Evolutionary conservation across 2,329 filamentous ascomycete genomes (phyloP).

Genomic region (Epichloe uncinata): DNA sequence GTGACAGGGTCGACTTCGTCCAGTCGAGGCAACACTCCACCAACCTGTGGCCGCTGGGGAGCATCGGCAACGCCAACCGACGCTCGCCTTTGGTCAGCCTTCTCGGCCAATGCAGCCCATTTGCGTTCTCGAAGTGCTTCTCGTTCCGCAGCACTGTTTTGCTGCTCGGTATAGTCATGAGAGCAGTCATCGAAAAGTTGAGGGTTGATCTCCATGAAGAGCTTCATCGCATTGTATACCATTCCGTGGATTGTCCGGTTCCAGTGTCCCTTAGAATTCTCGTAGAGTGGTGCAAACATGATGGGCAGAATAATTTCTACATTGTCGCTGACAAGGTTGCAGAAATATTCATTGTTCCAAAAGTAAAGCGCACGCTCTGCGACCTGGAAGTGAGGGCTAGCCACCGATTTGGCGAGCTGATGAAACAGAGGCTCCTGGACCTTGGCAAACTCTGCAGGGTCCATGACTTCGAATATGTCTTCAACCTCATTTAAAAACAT

Average conservation of each 20-base stretch:
- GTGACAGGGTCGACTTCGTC: slow-evolving; percentile 70
- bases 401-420: slow-evolving; percentile 93
- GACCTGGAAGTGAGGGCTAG: slow-evolving; percentile 97
- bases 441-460: slow-evolving; percentile 95
- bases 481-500: slow-evolving; percentile 99
- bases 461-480: slow-evolving; percentile 99
- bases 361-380: slow-evolving; percentile 96
- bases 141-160: slow-evolving; percentile 79
- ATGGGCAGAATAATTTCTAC: slow-evolving; percentile 97
- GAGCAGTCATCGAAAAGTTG: slow-evolving; percentile 98
- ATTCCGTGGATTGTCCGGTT: slow-evolving; percentile 99
- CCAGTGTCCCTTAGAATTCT: slow-evolving; percentile 99
- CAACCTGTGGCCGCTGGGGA: slow-evolving; percentile 25
- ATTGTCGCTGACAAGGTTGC: slow-evolving; percentile 97
- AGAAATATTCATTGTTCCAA: slow-evolving; percentile 99
- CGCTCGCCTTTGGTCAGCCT: slow-evolving; percentile 56
- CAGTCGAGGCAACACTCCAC: slow-evolving; percentile 31
- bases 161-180: slow-evolving; percentile 92
- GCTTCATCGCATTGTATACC: slow-evolving; percentile 99
- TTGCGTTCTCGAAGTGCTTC: slow-evolving; percentile 72
- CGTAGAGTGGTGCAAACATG: slow-evolving; percentile 97
- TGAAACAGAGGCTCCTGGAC: slow-evolving; percentile 97
- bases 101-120: slow-evolving; percentile 76
- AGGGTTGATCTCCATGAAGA: slow-evolving; percentile 99
- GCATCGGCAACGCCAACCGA: slow-evolving; percentile 20